These are phyloP conservation scores for Rhodotorula babjevae DNA, from an alignment of 768 basidiomycete genomes.

Conservation along the genomic window DNA sequence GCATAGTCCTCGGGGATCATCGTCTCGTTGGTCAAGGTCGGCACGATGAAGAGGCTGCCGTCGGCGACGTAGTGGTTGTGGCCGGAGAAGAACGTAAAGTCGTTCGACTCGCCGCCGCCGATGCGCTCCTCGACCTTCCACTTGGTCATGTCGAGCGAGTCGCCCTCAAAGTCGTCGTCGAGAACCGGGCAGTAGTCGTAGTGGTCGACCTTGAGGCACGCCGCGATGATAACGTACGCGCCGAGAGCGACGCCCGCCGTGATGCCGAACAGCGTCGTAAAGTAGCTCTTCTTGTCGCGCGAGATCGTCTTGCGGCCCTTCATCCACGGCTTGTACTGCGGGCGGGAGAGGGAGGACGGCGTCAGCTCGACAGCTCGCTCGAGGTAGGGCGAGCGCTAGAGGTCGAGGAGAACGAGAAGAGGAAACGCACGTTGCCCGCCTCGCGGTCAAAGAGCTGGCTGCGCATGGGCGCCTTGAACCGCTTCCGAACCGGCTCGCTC, in stretches of 20 bases:
- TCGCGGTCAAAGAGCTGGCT: constrained; percentile 12
- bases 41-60: constrained; percentile 24
- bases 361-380: background rate
- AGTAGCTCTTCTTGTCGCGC: constrained; percentile 32
- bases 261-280: constrained; percentile 29
- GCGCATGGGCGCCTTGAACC: constrained; percentile 24
- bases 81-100: constrained; percentile 22
- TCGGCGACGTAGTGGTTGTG: constrained; percentile 34
- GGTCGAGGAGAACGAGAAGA: no score
- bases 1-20: constrained; percentile 22
- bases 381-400: background rate
- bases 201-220: background rate
- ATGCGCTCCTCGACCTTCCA: constrained; percentile 28
- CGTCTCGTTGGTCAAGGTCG: constrained; percentile 24
- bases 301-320: constrained; percentile 27
- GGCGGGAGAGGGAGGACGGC: background rate
- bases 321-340: constrained; percentile 32
- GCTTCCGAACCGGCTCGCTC: background rate
- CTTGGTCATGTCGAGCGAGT: constrained; percentile 4
- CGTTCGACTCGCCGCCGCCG: constrained; percentile 10
- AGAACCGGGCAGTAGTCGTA: constrained; percentile 58
- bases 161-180: constrained; percentile 62
- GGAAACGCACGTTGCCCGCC: constrained; percentile 7
- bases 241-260: constrained; percentile 4
- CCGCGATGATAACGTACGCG: background rate